Evolutionary conservation across 2,329 filamentous ascomycete species (phyloP), one percentile per base, ranked within the genome.

Genomic region (Fusarium sp.): DNA sequence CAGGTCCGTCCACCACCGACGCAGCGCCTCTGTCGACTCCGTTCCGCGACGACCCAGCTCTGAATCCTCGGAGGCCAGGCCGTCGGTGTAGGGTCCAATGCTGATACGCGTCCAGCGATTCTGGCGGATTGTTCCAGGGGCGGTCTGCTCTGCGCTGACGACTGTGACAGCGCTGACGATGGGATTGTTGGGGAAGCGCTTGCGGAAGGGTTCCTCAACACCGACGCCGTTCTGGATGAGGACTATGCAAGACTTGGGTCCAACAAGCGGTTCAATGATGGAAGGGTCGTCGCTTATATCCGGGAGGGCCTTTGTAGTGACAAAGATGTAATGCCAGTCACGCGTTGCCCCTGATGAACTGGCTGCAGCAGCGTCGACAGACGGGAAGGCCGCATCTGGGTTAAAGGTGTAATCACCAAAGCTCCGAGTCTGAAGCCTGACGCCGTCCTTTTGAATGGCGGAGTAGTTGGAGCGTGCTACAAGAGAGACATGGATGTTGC

Each of bases 61-160:
- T 45, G 72, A 41, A 44, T 69, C 66, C 10, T 76, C 60, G 37
- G 75, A 72, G 63, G 77, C 70, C 64, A 80, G 71, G 13, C 84
- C 82, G 15, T 83, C 72, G 2, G 82, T 80, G 72, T 88, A 91
- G 11, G 88, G 86, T 0, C 88, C 89, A 47, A 90, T 80, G 68
- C 87, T 88, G 57, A 91, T 87, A 36, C 88, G 78, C 39, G 89
- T 92, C 89, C 89, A 92, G 35, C 88, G 82, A 72, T 91, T 90
- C 75, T 92, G 89, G 42, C 83, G 80, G 53, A 92, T 84, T 0
- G 83, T 76, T 6, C 89, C 89, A 21, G 82, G 85, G 3, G 77
- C 75, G 6, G 81, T 83, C 74, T 91, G 89, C 62, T 88, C 88
- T 14, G 87, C 88, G 63, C 85, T 88, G 29, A 89, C 81, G 57